These are phyloP conservation scores for Chaetomium globosum DNA, from an alignment of 2,329 filamentous ascomycete genomes.

Conservation along the genomic window DNA sequence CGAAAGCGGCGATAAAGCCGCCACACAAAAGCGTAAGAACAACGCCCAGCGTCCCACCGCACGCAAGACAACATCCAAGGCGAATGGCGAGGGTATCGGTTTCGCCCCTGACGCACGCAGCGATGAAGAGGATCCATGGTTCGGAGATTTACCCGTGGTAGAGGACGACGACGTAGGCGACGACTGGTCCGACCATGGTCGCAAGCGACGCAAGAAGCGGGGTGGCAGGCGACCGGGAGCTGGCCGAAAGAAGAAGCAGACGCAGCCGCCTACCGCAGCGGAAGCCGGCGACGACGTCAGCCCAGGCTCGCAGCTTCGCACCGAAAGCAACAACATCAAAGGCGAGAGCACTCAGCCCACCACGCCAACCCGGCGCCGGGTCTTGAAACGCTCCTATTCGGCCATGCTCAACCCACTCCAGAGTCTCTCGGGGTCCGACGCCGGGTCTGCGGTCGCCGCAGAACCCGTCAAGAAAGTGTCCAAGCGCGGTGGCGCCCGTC, in stretches of 20 bases:
- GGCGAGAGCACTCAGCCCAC: background rate
- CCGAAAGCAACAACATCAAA: slow-evolving; percentile 10
- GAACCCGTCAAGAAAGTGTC: slow-evolving; percentile 31
- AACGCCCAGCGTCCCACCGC: slow-evolving; percentile 26
- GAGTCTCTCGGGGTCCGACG: slow-evolving; percentile 17
- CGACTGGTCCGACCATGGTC: slow-evolving; percentile 23
- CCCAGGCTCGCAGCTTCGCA: slow-evolving; percentile 16
- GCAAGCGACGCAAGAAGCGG: slow-evolving; percentile 32
- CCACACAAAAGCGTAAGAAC: slow-evolving; percentile 29
- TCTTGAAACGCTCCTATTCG: slow-evolving; percentile 15
- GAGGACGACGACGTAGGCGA: slow-evolving; percentile 33
- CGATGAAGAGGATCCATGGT: slow-evolving; percentile 28
- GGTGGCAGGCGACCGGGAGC: slow-evolving; percentile 36
- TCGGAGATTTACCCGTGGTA: slow-evolving; percentile 5
- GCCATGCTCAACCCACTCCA: slow-evolving; percentile 18
- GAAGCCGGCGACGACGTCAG: slow-evolving; percentile 15
- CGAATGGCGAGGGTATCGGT: slow-evolving; percentile 26
- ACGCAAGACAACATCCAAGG: slow-evolving; percentile 34
- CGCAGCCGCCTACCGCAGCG: slow-evolving; percentile 5
- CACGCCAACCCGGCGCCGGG: slow-evolving; percentile 20
- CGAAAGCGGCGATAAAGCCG: background rate
- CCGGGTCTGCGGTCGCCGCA: background rate
- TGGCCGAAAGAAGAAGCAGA: slow-evolving; percentile 36
- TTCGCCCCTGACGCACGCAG: slow-evolving; percentile 13
- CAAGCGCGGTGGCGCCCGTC: slow-evolving; percentile 36